phyloP scores from a whole-genome alignment of 2,329 filamentous ascomycete species.

The Ophiostoma triangulosporum region DNA sequence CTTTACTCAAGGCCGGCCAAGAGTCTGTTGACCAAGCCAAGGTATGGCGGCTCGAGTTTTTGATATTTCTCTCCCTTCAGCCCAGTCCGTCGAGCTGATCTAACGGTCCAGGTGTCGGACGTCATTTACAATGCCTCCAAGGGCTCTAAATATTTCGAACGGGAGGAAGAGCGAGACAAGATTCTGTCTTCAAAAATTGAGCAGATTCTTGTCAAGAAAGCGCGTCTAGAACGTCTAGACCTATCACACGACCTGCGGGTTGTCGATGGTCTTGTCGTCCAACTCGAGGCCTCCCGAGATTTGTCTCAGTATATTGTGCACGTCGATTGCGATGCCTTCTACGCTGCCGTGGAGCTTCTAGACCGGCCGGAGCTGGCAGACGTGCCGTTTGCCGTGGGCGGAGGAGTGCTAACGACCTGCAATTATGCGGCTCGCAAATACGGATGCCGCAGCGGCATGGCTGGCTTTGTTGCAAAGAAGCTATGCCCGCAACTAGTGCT shows the following conservation, averaged over 20 bases:
- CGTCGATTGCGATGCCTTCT: constrained; percentile 95
- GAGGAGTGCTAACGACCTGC: constrained; percentile 49
- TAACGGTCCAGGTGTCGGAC: constrained; percentile 58
- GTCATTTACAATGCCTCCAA: constrained; percentile 96
- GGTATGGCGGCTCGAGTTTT: constrained; percentile 19
- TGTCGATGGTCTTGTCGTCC: constrained; percentile 67
- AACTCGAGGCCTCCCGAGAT: constrained; percentile 68
- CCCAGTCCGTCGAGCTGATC: background rate
- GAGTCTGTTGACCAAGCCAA: constrained; percentile 87
- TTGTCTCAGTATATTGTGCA: constrained; percentile 78
- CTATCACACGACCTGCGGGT: constrained; percentile 57
- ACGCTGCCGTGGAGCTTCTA: constrained; percentile 80
- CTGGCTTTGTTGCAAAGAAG: constrained; percentile 87
- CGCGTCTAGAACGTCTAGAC: constrained; percentile 61
- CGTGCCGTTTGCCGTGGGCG: constrained; percentile 81
- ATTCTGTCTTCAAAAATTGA: constrained; percentile 76
- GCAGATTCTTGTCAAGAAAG: constrained; percentile 61
- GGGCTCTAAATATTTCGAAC: constrained; percentile 90
- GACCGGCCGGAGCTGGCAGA: constrained; percentile 73
- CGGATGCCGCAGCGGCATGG: constrained; percentile 90
- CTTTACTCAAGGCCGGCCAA: constrained; percentile 85
- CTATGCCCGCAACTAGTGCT: constrained; percentile 77
- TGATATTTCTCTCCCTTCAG: background rate
- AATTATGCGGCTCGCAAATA: constrained; percentile 88
- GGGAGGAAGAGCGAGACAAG: constrained; percentile 73